A percentile compares a stretch with the other conserved stretches of the same genome.
These are phyloP conservation scores for Teratosphaeria zuluensis DNA, from an alignment of 2,329 filamentous ascomycete species.

Conservation along the genomic window DNA sequence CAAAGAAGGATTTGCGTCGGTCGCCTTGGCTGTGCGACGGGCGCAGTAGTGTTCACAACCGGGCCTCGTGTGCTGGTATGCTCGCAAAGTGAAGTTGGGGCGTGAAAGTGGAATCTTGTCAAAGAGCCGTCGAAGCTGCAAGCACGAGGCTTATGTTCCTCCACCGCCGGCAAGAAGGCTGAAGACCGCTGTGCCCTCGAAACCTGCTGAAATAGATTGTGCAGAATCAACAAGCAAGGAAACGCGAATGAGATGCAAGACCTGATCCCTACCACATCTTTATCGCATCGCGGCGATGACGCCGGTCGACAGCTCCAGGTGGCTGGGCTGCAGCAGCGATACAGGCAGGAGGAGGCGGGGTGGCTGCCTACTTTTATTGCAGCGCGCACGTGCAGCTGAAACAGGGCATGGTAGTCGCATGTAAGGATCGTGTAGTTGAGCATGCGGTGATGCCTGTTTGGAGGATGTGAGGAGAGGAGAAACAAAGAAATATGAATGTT, in stretches of 20 bases:
- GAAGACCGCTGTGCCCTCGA: background rate
- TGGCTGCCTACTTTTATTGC: background rate
- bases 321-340: background rate
- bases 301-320: background rate
- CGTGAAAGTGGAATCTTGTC: background rate
- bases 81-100: background rate
- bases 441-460: background rate
- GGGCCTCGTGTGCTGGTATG: background rate
- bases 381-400: background rate
- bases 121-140: background rate
- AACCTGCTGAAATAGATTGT: background rate
- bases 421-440: background rate
- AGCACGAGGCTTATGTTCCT: background rate
- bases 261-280: background rate
- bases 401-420: background rate
- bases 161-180: background rate
- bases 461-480: no score
- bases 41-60: background rate
- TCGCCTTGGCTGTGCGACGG: background rate
- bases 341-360: background rate
- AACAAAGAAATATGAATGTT: no score
- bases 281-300: background rate
- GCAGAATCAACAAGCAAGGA: background rate
- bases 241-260: background rate
- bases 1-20: background rate